phyloP scores from a whole-genome alignment of 768 basidiomycete genomes.

The Trametes cingulata region DNA sequence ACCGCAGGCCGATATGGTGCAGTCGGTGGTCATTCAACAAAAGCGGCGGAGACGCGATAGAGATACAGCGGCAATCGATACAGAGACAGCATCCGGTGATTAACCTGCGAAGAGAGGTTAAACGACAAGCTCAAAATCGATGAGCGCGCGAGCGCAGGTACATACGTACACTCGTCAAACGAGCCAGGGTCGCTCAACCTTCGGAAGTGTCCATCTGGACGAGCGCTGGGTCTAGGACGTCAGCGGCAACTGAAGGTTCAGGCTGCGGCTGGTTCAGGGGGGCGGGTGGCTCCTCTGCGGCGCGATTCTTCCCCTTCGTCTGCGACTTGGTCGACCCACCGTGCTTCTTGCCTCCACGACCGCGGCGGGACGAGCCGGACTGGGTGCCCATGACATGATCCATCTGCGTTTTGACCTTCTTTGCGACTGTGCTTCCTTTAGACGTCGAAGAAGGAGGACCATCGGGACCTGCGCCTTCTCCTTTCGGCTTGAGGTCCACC shows the following conservation, averaged over 20 bases:
- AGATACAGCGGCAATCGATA: constrained; percentile 5
- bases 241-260: not conserved
- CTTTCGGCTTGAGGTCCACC: constrained; percentile 47
- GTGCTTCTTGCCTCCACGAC: constrained; percentile 19
- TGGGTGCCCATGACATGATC: constrained; percentile 18
- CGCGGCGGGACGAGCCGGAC: constrained; percentile 15
- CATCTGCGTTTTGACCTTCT: constrained; percentile 19
- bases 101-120: constrained; percentile 13
- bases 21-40: not conserved
- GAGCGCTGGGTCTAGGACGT: constrained; percentile 1
- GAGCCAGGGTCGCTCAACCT: not conserved
- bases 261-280: not conserved
- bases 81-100: not conserved
- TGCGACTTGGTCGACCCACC: constrained; percentile 6
- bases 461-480: not conserved
- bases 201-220: constrained; percentile 11
- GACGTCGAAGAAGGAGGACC: not conserved
- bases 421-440: constrained; percentile 13
- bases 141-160: not conserved
- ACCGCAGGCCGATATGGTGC: not conserved
- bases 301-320: constrained; percentile 1
- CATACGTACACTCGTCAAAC: not conserved
- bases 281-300: not conserved
- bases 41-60: not conserved
- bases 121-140: not conserved